Base-by-base conservation (phyloP, 2,329 filamentous ascomycete species). In the Ceratocystis diversiconidia region DNA sequence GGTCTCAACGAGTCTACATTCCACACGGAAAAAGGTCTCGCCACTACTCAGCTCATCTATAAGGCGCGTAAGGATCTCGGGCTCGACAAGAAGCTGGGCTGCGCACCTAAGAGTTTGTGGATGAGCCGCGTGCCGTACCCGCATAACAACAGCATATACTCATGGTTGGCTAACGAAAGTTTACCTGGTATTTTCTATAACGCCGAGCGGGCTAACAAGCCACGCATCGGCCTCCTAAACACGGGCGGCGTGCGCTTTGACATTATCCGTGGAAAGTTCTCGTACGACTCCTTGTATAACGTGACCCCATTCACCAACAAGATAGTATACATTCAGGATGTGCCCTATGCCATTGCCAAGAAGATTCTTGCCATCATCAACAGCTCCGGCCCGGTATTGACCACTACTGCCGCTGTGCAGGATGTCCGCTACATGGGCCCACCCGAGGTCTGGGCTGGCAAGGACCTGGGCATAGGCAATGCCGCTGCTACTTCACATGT, bases 171-270 rank as follows among this genome's bases (percentile, higher is more conserved):
- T 69, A 79, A 86, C 5, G 76, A 89, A 65, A 84, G 96, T 0
- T 78, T 97, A 0, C 89, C 90, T 0, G 82, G 82, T 55, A 76
- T 86, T 1, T 76, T 91, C 41, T 76, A 77, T 65, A 85, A 84
- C 65, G 72, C 82, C 50, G 76, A 79, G 41, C 80, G 86, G 3
- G 78, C 80, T 28, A 79, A 85, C 65, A 79, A 82, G 50, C 81
- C 90, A 8, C 82, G 84, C 5, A 76, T 97, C 10, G 85, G 87
- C 36, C 83, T 97, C 62, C 80, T 89, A 65, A 99, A 99, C 75
- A 96, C 90, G 0, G 94, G 94, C 30, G 89, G 89, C 2, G 85
- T 99, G 69, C 88, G 94, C 57, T 99, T 97, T 74, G 94, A 99
- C 74, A 89, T 99, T 68, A 95, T 96, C 79, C 85, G 92, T 73